Evolutionary conservation across 495 filamentous ascomycete species (phyloP).

Genomic region (Bryoglossum gracile): DNA sequence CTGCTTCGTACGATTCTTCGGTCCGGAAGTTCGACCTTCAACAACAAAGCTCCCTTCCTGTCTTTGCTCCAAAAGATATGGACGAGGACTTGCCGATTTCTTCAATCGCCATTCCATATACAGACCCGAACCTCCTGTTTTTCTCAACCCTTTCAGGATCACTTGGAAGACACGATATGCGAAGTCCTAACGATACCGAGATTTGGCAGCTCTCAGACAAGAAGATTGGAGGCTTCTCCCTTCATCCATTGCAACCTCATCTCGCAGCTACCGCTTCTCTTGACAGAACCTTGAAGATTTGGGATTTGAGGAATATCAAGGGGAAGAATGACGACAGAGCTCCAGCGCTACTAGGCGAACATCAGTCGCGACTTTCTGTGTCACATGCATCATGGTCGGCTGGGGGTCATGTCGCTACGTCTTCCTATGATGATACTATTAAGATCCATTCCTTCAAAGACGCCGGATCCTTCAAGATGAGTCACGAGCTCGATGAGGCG

Average conservation of each 20-base stretch:
- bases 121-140: slow-evolving; percentile 66
- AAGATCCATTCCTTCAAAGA: slow-evolving; percentile 78
- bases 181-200: slow-evolving; percentile 51
- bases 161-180: slow-evolving; percentile 72
- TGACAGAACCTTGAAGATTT: slow-evolving; percentile 82
- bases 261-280: slow-evolving; percentile 86
- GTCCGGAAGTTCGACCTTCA: slow-evolving; percentile 82
- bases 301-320: slow-evolving; percentile 81
- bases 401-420: slow-evolving; percentile 77
- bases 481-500: slow-evolving; percentile 48
- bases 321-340: slow-evolving; percentile 40
- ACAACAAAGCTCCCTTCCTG: slow-evolving; percentile 67
- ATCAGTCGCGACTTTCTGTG: slow-evolving; percentile 75
- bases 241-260: slow-evolving; percentile 71
- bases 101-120: slow-evolving; percentile 65
- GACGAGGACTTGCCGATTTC: slow-evolving; percentile 71
- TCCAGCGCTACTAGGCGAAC: slow-evolving; percentile 70
- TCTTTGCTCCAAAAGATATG: slow-evolving; percentile 64
- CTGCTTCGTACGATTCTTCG: slow-evolving; percentile 89
- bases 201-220: slow-evolving; percentile 77
- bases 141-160: slow-evolving; percentile 81
- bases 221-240: slow-evolving; percentile 90
- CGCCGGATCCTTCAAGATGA: slow-evolving; percentile 56
- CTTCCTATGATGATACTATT: slow-evolving; percentile 89
- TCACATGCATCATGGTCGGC: slow-evolving; percentile 84